Percentiles rank a stretch among this genome's conserved stretches.
phyloP scores from a whole-genome alignment of 345 rosid species.

The Pseudoturritis turrita region DNA sequence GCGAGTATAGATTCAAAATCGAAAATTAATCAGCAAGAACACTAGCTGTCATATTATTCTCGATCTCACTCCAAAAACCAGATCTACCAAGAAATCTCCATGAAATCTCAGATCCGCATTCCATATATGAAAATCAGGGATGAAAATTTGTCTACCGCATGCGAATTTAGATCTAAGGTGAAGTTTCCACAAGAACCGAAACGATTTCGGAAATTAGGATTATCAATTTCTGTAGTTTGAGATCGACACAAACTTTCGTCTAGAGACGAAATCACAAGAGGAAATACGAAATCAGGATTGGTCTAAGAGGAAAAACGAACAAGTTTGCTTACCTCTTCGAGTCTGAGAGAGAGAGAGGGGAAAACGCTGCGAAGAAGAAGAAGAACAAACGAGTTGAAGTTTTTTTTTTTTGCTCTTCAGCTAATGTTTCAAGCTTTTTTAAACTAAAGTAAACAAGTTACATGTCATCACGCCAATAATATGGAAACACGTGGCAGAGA shows the following conservation, averaged over 20 bases:
- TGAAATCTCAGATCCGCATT: conserved; percentile 4
- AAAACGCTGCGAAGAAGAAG: background rate
- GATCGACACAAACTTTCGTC: background rate
- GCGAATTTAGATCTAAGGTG: background rate
- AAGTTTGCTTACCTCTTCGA: conserved; percentile 18
- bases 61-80: background rate
- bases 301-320: background rate
- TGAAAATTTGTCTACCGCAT: background rate
- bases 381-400: background rate
- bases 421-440: background rate
- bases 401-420: background rate
- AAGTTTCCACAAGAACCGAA: background rate
- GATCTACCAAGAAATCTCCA: background rate
- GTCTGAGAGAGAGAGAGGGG: background rate
- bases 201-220: background rate
- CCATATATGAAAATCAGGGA: background rate
- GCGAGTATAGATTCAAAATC: background rate
- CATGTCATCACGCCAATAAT: conserved; percentile 13
- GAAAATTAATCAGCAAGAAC: background rate
- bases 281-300: background rate
- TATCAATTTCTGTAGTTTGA: background rate
- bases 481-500: background rate
- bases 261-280: background rate
- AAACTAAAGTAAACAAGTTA: background rate
- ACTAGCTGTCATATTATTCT: too few relatives aligned